Percentiles rank a stretch among this genome's conserved stretches.
phyloP scores from a whole-genome alignment of 2,329 filamentous ascomycete species.

The Chrysoporthe austroafricana region DNA sequence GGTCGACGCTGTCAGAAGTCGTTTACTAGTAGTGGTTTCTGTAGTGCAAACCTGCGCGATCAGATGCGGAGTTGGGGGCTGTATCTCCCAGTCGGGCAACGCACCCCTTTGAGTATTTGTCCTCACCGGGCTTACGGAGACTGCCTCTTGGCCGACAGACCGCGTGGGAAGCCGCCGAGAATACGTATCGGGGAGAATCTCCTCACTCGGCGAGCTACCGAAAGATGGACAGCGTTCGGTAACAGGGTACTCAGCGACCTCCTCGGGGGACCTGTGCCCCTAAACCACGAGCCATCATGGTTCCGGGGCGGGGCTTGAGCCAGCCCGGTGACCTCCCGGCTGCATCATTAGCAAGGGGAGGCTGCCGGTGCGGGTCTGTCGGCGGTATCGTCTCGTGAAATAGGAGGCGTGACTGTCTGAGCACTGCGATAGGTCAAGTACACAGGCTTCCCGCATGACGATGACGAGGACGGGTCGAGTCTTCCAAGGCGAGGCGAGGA shows the following conservation, averaged over 20 bases:
- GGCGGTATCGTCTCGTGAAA: background rate
- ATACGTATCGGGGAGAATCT: no score
- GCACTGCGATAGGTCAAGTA: background rate
- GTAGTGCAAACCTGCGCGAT: no score
- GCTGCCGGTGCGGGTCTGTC: background rate
- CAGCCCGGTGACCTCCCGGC: background rate
- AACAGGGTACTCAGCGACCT: background rate
- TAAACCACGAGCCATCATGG: background rate
- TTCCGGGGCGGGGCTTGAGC: background rate
- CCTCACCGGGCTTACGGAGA: no score
- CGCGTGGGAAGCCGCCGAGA: no score
- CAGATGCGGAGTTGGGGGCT: no score
- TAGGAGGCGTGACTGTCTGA: background rate
- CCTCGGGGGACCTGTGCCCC: background rate
- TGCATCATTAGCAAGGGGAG: background rate
- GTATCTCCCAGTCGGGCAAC: no score
- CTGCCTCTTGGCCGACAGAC: no score
- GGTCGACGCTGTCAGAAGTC: no score
- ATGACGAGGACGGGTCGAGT: background rate
- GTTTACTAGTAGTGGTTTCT: no score
- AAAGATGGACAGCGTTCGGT: background rate
- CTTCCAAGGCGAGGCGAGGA: background rate
- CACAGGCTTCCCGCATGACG: background rate
- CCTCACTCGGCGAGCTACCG: no score
- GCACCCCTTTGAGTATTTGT: no score